Evolutionary conservation across 176 grass and related monocot genomes (phyloP), one percentile per base, ranked within the genome.

Genomic region (Avena atlantica): DNA sequence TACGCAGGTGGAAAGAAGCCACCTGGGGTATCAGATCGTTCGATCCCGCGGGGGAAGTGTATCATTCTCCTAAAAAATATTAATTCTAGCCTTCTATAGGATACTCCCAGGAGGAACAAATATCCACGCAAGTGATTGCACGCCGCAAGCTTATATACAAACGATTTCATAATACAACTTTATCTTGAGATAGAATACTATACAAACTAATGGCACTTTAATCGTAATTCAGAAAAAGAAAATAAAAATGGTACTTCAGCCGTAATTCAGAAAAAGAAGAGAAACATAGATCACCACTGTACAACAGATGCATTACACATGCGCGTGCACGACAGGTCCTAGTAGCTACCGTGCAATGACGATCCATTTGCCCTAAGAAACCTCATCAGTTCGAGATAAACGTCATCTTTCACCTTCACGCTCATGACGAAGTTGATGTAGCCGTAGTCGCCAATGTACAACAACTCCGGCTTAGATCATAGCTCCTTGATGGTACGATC

Each of bases 341-440:
- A 98, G 48, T 84, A 93, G 78, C 96, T 98, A 74, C 81, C 92
- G 53, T 81, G 79, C 75, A 45, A 50, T 10, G 71, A 50, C n/a
- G 71, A 65, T 83, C 73, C 96, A 62, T 79, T 85, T 47, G 86
- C 84, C 74, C 81, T 88, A 27, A 95, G 88, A 90, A 98, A 98
- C 76, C 74, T 70, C 83, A 92, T 92, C 50, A 95, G 73, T 78
- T 92, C 68, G 23, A 78, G 78, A 76, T 95, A 98, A 42, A 95
- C 93, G 84, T 98, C 96, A 4, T 85, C 90, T 81, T 90, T 94
- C 49, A 93, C 96, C 78, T 84, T 95, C 37, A 89, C 80, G n/a
- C 88, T 90, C 88, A 90, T 78, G 64, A 90, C 68, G 63, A 90
- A 93, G 87, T 98, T 93, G 20, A 98, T 87, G 78, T 98, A 93